Evolutionary conservation across 1,284 basidiomycete genomes (phyloP).

Genomic region (Gymnopus androsaceus): DNA sequence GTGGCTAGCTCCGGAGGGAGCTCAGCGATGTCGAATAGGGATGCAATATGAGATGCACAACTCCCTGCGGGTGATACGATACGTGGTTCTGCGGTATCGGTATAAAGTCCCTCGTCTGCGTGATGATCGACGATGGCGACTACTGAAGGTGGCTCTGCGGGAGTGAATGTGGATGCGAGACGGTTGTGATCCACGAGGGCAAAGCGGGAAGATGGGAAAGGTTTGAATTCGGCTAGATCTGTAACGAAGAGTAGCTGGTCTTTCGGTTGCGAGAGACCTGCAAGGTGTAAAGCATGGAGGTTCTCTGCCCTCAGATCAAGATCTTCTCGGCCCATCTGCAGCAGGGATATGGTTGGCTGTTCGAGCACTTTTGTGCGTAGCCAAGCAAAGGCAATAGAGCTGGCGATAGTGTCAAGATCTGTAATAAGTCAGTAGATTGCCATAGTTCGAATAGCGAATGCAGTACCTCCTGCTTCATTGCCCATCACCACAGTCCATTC

Average conservation of each 20-base stretch:
- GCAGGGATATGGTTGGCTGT: constrained; percentile 66
- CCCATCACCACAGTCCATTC: constrained; percentile 88
- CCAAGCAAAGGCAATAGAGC: constrained; percentile 82
- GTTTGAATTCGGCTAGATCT: constrained; percentile 49
- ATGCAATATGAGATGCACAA: constrained; percentile 76
- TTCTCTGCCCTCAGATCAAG: constrained; percentile 88
- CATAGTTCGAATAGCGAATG: constrained; percentile 5
- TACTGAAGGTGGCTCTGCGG: constrained; percentile 37
- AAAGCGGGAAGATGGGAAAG: constrained; percentile 65
- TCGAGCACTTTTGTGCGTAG: constrained; percentile 55
- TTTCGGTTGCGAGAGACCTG: constrained; percentile 49
- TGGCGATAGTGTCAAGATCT: constrained; percentile 90
- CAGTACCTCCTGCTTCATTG: constrained; percentile 87
- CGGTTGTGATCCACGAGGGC: constrained; percentile 91
- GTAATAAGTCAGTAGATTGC: not conserved
- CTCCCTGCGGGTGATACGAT: constrained; percentile 74
- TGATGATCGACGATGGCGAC: constrained; percentile 96
- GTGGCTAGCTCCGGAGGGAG: constrained; percentile 67
- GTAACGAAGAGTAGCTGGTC: constrained; percentile 59
- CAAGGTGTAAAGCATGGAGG: constrained; percentile 65
- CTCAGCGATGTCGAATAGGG: constrained; percentile 37
- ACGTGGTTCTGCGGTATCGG: constrained; percentile 64
- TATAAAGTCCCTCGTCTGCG: constrained; percentile 77
- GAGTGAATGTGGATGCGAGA: constrained; percentile 55
- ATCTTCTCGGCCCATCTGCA: constrained; percentile 72